Conservation (phyloP, 2,329 filamentous ascomycete genomes). For the Epichloe sibirici region DNA sequence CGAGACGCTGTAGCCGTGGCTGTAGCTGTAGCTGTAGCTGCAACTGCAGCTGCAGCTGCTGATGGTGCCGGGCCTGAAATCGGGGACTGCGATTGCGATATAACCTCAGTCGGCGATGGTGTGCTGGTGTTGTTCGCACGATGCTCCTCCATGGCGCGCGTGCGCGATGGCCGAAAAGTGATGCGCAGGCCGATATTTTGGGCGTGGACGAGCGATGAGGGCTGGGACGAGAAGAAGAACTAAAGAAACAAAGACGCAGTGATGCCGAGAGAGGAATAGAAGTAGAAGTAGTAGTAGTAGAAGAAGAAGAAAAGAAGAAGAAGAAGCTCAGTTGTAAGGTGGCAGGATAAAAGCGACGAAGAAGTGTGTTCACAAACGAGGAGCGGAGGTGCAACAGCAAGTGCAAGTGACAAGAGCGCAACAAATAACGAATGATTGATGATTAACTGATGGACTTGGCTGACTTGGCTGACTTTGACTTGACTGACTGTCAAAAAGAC, state of each 20-base stretch:
- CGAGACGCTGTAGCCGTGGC: neutral
- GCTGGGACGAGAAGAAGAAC: neutral
- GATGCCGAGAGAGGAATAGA: too few relatives aligned
- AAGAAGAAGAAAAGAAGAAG: too few relatives aligned
- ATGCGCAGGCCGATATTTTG: neutral
- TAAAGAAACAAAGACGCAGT: neutral
- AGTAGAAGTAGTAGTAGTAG: too few relatives aligned
- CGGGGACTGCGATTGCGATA: slow-evolving; percentile 3
- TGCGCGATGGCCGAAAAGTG: neutral
- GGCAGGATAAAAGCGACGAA: neutral
- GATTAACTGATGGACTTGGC: neutral
- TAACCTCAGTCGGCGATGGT: neutral
- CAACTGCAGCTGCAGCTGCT: neutral
- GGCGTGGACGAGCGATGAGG: neutral
- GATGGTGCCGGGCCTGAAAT: slow-evolving; percentile 1
- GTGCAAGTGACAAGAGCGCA: slow-evolving; percentile 1
- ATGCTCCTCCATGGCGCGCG: slow-evolving; percentile 6
- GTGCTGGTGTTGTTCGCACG: slow-evolving; percentile 2
- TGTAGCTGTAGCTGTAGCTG: neutral
- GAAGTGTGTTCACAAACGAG: neutral
- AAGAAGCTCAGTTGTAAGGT: neutral
- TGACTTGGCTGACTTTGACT: too few relatives aligned
- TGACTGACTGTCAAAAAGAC: neutral
- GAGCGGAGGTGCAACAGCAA: neutral
- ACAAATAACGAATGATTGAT: neutral